These are phyloP conservation scores for Uronychia binucleata DNA, from an alignment of 73 alveolate genomes.

Conservation along the genomic window DNA sequence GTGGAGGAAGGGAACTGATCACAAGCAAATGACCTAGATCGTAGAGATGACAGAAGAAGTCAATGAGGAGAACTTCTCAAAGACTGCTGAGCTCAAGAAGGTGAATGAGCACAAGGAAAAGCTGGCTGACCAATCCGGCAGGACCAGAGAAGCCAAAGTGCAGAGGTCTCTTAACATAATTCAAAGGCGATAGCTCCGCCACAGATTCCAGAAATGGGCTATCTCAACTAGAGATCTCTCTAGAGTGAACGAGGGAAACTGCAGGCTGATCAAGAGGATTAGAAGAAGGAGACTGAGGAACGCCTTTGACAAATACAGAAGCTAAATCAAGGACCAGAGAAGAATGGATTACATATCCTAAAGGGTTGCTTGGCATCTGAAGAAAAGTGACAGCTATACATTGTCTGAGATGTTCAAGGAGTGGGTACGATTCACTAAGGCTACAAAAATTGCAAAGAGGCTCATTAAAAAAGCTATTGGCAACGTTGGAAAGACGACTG, in stretches of 20 bases:
- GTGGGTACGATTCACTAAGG: conserved; percentile 21
- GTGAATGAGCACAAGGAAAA: conserved; percentile 31
- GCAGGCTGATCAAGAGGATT: conserved; percentile 5
- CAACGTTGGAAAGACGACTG: conserved; percentile 22
- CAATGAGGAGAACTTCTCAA: conserved; percentile 25
- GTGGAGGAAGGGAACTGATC: conserved; percentile 39
- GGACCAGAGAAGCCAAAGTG: conserved; percentile 16
- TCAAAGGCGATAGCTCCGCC: conserved; percentile 29
- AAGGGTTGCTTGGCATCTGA: conserved; percentile 47
- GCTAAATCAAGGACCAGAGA: conserved; percentile 28
- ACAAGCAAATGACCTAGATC: conserved; percentile 20
- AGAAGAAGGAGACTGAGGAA: conserved; percentile 20
- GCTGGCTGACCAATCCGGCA: conserved; percentile 9
- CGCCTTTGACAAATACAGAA: conserved; percentile 30
- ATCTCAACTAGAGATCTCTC: neutral
- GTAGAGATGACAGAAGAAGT: conserved; percentile 37
- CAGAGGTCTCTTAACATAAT: conserved; percentile 48
- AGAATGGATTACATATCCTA: conserved; percentile 34
- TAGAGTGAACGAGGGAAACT: conserved; percentile 32
- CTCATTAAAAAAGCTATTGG: conserved; percentile 21
- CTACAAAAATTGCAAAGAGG: conserved; percentile 21
- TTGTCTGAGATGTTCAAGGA: conserved; percentile 12
- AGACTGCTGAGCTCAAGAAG: conserved; percentile 31
- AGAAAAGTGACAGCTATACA: neutral
- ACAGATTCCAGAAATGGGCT: conserved; percentile 46